Conservation (phyloP, 176 grass and related monocot genomes). For the Canna indica region DNA sequence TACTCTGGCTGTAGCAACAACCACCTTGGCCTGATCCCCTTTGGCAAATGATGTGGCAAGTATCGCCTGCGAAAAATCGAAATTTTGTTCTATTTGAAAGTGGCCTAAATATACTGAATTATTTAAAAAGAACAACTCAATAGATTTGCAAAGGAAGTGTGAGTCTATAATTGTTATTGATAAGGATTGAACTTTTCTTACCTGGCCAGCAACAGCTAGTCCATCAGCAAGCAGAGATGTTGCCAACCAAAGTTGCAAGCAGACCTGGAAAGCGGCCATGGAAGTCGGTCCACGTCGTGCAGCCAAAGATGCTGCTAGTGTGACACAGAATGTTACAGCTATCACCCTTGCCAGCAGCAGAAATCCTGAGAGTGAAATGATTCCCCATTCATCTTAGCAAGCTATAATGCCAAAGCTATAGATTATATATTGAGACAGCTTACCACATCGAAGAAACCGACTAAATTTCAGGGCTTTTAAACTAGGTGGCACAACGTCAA, state of each 20-base stretch:
- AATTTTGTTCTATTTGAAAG: background rate
- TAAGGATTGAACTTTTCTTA: constrained; percentile 12
- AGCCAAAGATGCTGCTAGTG: constrained; percentile 71
- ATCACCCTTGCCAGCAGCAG: constrained; percentile 81
- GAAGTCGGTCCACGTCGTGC: constrained; percentile 53
- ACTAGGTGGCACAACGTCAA: constrained; percentile 77
- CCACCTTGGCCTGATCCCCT: constrained; percentile 51
- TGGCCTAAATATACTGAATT: background rate
- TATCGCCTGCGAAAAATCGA: constrained; percentile 53
- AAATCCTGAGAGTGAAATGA: constrained; percentile 40
- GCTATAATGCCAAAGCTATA: background rate
- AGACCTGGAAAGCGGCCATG: constrained; percentile 94
- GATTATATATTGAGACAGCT: background rate
- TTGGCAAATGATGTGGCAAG: constrained; percentile 80
- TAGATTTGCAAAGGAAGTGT: background rate
- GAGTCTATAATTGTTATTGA: background rate
- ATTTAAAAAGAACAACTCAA: no score
- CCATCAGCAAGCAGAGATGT: constrained; percentile 93
- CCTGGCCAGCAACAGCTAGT: constrained; percentile 88
- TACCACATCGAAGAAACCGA: constrained; percentile 87
- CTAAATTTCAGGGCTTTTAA: constrained; percentile 74
- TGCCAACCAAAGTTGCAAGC: constrained; percentile 84
- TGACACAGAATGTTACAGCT: constrained; percentile 95
- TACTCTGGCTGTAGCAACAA: constrained; percentile 50
- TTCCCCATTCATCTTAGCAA: no score